phyloP scores from a whole-genome alignment of 768 basidiomycete genomes.

The Lactarius tabidus region DNA sequence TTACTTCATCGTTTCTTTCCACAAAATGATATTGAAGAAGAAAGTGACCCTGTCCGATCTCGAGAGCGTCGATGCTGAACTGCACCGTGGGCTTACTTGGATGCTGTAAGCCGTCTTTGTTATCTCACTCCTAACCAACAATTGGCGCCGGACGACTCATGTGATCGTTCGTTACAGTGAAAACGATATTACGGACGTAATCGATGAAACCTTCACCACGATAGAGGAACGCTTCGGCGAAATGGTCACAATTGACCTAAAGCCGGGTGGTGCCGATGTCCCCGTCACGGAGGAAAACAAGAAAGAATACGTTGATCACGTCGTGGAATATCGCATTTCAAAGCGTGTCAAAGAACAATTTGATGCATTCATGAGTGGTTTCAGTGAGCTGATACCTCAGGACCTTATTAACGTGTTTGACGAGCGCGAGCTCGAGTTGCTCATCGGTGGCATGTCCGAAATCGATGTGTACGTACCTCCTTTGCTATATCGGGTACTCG shows the following conservation, averaged over 20 bases:
- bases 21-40: constrained; percentile 99
- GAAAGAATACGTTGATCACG: constrained; percentile 92
- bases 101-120: constrained; percentile 72
- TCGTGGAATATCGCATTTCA: constrained; percentile 97
- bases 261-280: constrained; percentile 79
- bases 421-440: constrained; percentile 92
- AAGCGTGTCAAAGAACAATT: constrained; percentile 98
- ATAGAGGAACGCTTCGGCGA: constrained; percentile 98
- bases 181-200: constrained; percentile 96
- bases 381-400: constrained; percentile 98
- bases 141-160: constrained; percentile 22
- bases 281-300: constrained; percentile 97
- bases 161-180: constrained; percentile 52
- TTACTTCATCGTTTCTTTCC: constrained; percentile 99
- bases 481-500: background rate
- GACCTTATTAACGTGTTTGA: constrained; percentile 98
- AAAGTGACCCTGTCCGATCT: constrained; percentile 92
- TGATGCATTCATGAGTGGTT: constrained; percentile 99
- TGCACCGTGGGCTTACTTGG: constrained; percentile 95
- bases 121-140: constrained; percentile 3
- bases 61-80: constrained; percentile 94
- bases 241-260: constrained; percentile 95
- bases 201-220: constrained; percentile 96
- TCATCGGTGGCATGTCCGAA: constrained; percentile 99
- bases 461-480: constrained; percentile 84